These are phyloP conservation scores for Echeveria elegans DNA, from an alignment of 164 flowering plant genomes.

Conservation along the genomic window DNA sequence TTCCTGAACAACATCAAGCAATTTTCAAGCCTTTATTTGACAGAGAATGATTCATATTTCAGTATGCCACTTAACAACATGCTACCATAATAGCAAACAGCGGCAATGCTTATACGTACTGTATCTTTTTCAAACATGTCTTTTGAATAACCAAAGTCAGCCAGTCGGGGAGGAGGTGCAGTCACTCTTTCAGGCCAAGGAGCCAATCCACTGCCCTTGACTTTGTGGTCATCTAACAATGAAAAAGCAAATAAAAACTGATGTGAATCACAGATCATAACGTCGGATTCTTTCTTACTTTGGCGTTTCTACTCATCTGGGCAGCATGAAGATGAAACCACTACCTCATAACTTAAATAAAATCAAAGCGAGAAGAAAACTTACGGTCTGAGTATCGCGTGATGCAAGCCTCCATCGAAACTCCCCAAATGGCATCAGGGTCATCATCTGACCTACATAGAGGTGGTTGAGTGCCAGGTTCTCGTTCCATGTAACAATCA, in stretches of 20 bases:
- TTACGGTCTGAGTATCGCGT: background rate
- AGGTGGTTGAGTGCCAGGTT: background rate
- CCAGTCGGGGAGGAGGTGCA: conserved; percentile 75
- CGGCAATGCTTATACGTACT: too few species aligned
- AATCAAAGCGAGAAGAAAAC: background rate
- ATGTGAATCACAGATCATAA: too few species aligned
- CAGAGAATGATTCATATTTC: too few species aligned
- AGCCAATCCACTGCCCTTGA: conserved; percentile 67
- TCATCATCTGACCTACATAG: conserved; percentile 1
- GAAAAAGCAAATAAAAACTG: too few species aligned
- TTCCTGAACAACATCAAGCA: conserved; percentile 37
- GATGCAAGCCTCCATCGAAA: background rate
- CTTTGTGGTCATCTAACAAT: conserved; percentile 36
- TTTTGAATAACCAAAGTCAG: conserved; percentile 62
- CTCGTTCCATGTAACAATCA: background rate
- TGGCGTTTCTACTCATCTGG: too few species aligned
- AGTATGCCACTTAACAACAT: too few species aligned
- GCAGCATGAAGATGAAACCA: too few species aligned
- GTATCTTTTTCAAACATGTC: conserved; percentile 66
- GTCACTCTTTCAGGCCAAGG: conserved; percentile 84
- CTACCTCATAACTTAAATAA: too few species aligned
- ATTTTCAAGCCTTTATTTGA: background rate
- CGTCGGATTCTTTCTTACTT: too few species aligned
- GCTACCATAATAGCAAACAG: too few species aligned
- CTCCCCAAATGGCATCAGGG: background rate